Percentiles rank a stretch among this genome's conserved stretches.
phyloP scores from a whole-genome alignment of 2,329 filamentous ascomycete genomes.

The Ceratocystis lukuohia region DNA sequence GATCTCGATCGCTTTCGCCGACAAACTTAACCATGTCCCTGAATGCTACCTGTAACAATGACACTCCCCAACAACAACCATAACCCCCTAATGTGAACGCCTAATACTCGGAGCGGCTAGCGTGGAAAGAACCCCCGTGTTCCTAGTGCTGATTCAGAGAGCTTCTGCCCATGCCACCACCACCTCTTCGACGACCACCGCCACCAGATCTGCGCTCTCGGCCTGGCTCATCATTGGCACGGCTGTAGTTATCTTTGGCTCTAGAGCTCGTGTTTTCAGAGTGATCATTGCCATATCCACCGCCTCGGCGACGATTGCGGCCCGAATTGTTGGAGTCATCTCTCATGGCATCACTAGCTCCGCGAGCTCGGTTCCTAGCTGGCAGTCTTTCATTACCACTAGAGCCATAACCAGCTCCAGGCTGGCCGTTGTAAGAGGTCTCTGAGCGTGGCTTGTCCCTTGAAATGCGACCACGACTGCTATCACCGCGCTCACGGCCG shows the following conservation, averaged over 20 bases:
- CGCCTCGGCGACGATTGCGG: not conserved
- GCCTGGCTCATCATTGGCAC: not conserved
- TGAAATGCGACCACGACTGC: not conserved
- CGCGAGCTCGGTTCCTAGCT: not conserved
- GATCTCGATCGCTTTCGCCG: not conserved
- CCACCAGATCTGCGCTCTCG: conserved; percentile 6
- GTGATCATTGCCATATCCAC: not conserved
- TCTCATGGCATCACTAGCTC: not conserved
- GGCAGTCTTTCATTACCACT: conserved; percentile 6
- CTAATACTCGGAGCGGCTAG: conserved; percentile 16
- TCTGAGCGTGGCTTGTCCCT: not conserved
- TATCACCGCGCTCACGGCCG: not conserved
- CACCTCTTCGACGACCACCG: conserved; percentile 6
- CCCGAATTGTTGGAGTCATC: not conserved
- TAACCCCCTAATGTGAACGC: not conserved
- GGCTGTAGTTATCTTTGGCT: not conserved
- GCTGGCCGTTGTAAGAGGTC: not conserved
- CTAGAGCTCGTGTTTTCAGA: not conserved
- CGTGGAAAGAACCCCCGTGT: conserved; percentile 15
- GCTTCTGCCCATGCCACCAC: conserved; percentile 7
- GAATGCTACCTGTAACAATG: conserved; percentile 17
- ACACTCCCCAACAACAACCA: conserved; percentile 7
- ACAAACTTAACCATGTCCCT: conserved; percentile 4
- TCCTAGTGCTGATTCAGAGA: conserved; percentile 16
- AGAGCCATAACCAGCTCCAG: conserved; percentile 1